Conservation (phyloP, 163 green algal genomes). For the Scenedesmus sp. region DNA sequence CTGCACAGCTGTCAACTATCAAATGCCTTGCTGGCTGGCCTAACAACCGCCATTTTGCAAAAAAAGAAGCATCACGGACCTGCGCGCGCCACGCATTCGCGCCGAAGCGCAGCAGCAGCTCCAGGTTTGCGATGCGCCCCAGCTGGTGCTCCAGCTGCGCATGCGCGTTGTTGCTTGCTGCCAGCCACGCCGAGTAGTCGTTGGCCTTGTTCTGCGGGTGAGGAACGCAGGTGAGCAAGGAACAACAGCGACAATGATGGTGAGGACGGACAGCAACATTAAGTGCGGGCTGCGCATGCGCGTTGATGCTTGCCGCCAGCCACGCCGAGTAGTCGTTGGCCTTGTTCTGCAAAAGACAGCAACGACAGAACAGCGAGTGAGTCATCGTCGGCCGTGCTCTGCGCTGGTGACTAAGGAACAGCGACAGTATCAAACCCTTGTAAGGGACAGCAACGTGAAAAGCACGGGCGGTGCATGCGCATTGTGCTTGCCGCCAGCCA, state of each 20-base stretch:
- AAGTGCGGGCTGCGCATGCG: constrained; percentile 1
- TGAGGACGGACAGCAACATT: not conserved
- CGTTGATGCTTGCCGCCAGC: constrained; percentile 79
- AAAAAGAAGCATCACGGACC: no score
- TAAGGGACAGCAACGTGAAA: not conserved
- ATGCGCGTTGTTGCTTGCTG: constrained; percentile 80
- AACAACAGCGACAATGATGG: not conserved
- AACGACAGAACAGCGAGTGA: no score
- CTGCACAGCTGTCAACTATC: no score
- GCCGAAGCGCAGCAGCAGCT: constrained; percentile 87
- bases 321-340: constrained; percentile 74
- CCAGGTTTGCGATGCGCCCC: constrained; percentile 80
- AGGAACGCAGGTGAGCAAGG: not conserved
- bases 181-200: constrained; percentile 72
- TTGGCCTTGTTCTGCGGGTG: constrained; percentile 59
- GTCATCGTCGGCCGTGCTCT: no score
- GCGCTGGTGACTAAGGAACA: no score
- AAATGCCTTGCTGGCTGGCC: no score
- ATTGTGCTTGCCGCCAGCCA: constrained; percentile 80
- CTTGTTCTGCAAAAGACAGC: constrained; percentile 48
- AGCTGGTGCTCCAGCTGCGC: constrained; percentile 90
- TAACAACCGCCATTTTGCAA: no score
- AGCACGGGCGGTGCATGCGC: constrained; percentile 36
- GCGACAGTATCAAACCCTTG: no score
- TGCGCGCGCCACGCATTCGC: constrained; percentile 72